Conservation (phyloP, 257 asterid genomes). For the Thymus quinquecostatus region DNA sequence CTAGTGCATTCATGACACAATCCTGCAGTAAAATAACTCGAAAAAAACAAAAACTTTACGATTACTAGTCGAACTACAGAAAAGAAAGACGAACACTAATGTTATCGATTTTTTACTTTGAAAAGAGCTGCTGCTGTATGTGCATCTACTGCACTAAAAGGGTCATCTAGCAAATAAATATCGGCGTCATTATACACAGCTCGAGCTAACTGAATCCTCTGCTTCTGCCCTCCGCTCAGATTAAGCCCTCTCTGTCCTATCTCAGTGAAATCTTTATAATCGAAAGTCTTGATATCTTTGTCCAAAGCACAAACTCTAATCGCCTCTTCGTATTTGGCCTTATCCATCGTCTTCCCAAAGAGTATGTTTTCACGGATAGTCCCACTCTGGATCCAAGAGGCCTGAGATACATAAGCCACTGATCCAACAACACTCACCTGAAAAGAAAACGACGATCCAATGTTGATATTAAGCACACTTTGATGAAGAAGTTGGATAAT, state of each 20-base stretch:
- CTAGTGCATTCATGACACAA: slow-evolving; percentile 68
- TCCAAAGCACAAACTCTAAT: slow-evolving; percentile 63
- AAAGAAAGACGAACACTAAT: neutral
- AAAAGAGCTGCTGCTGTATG: slow-evolving; percentile 75
- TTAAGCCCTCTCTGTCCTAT: slow-evolving; percentile 86
- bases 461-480: too few species aligned
- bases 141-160: slow-evolving; percentile 95
- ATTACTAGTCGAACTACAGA: neutral
- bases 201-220: slow-evolving; percentile 83
- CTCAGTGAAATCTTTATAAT: slow-evolving; percentile 76
- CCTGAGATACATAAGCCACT: slow-evolving; percentile 77
- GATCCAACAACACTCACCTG: slow-evolving; percentile 69
- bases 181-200: slow-evolving; percentile 74
- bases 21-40: slow-evolving; percentile 46
- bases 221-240: slow-evolving; percentile 91
- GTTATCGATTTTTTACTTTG: slow-evolving; percentile 44
- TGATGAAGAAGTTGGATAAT: neutral
- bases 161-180: slow-evolving; percentile 78
- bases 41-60: neutral
- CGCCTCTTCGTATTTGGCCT: slow-evolving; percentile 53
- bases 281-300: slow-evolving; percentile 66
- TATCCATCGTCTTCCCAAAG: slow-evolving; percentile 73
- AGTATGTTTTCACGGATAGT: slow-evolving; percentile 71
- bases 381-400: slow-evolving; percentile 87
- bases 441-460: neutral